A percentile compares a stretch with the other conserved stretches of the same genome.
phyloP scores from a whole-genome alignment of 2,329 filamentous ascomycete genomes.

The Dactylonectria macrodidyma region DNA sequence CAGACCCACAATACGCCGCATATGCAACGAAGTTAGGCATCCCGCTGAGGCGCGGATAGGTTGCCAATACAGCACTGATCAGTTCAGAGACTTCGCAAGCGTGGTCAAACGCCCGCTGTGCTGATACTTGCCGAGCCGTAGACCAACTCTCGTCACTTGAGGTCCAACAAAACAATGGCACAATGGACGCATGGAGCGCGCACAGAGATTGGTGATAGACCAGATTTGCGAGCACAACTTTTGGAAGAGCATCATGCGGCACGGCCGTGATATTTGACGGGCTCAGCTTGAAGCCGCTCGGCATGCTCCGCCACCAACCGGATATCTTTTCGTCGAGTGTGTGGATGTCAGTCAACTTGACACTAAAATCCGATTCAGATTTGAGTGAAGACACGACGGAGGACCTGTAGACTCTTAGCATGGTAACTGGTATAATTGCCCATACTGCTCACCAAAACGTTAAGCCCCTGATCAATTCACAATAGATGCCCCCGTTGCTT shows the following conservation, averaged over 20 bases:
- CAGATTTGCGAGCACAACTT: slow-evolving; percentile 21
- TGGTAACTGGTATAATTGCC: no score
- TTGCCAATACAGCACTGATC: slow-evolving; percentile 15
- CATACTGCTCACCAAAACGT: slow-evolving; percentile 25
- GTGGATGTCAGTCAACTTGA: slow-evolving; percentile 19
- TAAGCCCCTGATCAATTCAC: slow-evolving; percentile 26
- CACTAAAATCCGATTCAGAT: not conserved
- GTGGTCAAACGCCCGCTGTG: slow-evolving; percentile 41
- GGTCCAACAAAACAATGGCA: slow-evolving; percentile 42
- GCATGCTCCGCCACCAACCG: slow-evolving; percentile 25
- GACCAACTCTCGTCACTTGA: slow-evolving; percentile 22
- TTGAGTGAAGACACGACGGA: slow-evolving; percentile 22
- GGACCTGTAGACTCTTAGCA: slow-evolving; percentile 15
- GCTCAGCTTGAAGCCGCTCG: slow-evolving; percentile 10
- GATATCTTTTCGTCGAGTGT: slow-evolving; percentile 25
- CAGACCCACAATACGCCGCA: slow-evolving; percentile 40
- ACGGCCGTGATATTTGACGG: slow-evolving; percentile 3
- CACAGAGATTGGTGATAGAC: slow-evolving; percentile 41
- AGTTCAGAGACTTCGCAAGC: slow-evolving; percentile 34
- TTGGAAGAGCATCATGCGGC: slow-evolving; percentile 8
- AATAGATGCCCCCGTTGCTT: slow-evolving; percentile 20
- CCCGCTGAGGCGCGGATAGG: not conserved
- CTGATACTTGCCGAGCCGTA: slow-evolving; percentile 39
- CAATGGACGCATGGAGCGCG: slow-evolving; percentile 40
- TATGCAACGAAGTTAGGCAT: slow-evolving; percentile 42